Conservation (phyloP, 768 basidiomycete genomes). For the Steccherinum ochraceum region DNA sequence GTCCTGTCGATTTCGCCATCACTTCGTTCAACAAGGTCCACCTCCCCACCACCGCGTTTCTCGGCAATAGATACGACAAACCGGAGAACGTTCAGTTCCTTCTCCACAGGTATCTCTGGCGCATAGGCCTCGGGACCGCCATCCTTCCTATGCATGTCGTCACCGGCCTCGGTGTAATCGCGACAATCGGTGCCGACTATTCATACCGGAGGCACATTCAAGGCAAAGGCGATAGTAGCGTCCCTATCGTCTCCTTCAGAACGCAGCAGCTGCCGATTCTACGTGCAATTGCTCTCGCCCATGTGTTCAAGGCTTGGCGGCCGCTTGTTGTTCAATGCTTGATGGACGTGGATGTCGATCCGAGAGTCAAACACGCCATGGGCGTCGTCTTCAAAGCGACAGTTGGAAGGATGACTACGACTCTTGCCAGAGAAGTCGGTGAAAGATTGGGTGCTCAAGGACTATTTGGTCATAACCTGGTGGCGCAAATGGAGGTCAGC, state of each 20-base stretch:
- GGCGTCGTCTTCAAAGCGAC: constrained; percentile 50
- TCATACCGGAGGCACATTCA: constrained; percentile 23
- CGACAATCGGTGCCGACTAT: constrained; percentile 26
- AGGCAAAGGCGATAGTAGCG: constrained; percentile 3
- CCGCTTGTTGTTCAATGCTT: constrained; percentile 19
- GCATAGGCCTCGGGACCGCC: constrained; percentile 28
- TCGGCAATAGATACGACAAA: constrained; percentile 17
- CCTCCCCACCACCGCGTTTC: constrained; percentile 25
- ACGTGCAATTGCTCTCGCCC: constrained; percentile 26
- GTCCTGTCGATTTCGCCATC: constrained; percentile 28
- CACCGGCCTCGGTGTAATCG: constrained; percentile 18
- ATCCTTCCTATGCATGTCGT: constrained; percentile 20
- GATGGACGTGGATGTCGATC: too few relatives aligned
- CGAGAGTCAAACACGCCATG: constrained; percentile 40
- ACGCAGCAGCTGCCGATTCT: constrained; percentile 38
- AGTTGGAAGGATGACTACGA: constrained; percentile 23
- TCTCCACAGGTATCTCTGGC: constrained; percentile 24
- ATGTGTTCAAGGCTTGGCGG: constrained; percentile 28
- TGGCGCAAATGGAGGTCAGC: too few relatives aligned
- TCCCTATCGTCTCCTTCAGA: constrained; percentile 31
- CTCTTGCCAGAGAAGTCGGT: constrained; percentile 26
- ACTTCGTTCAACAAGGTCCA: constrained; percentile 31
- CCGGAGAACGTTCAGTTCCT: constrained; percentile 8
- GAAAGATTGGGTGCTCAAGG: constrained; percentile 42
- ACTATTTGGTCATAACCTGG: constrained; percentile 31